A percentile compares a stretch with the other conserved stretches of the same genome.
Evolutionary conservation across 208 protist genomes (phyloP).

Genomic region (Chromosphaera perkinsii): DNA sequence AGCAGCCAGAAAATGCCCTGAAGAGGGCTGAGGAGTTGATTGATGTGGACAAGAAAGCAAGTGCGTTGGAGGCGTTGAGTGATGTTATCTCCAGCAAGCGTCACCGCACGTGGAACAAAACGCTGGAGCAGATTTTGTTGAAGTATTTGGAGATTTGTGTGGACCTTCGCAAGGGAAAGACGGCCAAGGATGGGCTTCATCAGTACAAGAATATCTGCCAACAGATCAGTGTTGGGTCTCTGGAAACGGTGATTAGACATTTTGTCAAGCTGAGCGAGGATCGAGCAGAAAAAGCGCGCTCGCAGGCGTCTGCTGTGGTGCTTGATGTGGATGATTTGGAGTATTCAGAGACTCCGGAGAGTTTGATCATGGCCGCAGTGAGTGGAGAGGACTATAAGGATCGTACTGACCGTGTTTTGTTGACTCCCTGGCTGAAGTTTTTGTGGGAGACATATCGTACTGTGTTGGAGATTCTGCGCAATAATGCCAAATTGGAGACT

Average conservation of each 20-base stretch:
- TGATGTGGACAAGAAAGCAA: slow-evolving; percentile 46
- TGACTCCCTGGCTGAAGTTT: slow-evolving; percentile 52
- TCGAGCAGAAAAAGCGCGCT: slow-evolving; percentile 39
- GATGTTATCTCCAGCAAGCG: slow-evolving; percentile 45
- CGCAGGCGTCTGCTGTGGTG: slow-evolving; percentile 19
- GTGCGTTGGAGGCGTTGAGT: slow-evolving; percentile 50
- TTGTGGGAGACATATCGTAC: slow-evolving; percentile 68
- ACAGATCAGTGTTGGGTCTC: slow-evolving; percentile 47
- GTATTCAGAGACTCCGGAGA: slow-evolving; percentile 54
- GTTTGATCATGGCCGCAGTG: slow-evolving; percentile 47
- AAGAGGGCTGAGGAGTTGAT: slow-evolving; percentile 55
- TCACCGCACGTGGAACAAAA: slow-evolving; percentile 32
- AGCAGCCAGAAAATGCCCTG: slow-evolving; percentile 52
- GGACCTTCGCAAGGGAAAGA: slow-evolving; percentile 35
- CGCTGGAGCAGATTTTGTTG: slow-evolving; percentile 45
- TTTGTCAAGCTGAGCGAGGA: slow-evolving; percentile 49
- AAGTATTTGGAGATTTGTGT: slow-evolving; percentile 58
- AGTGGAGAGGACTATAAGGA: slow-evolving; percentile 43
- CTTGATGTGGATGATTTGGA: slow-evolving; percentile 52
- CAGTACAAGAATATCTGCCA: slow-evolving; percentile 63
- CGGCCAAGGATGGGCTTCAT: slow-evolving; percentile 66
- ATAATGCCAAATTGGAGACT: slow-evolving; percentile 62
- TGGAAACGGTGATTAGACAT: slow-evolving; percentile 55
- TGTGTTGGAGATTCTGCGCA: slow-evolving; percentile 62
- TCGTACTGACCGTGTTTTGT: slow-evolving; percentile 38